Base-by-base conservation (phyloP, 192 early-diverging fungal species). In the Jimgerdemannia flammicorona region DNA sequence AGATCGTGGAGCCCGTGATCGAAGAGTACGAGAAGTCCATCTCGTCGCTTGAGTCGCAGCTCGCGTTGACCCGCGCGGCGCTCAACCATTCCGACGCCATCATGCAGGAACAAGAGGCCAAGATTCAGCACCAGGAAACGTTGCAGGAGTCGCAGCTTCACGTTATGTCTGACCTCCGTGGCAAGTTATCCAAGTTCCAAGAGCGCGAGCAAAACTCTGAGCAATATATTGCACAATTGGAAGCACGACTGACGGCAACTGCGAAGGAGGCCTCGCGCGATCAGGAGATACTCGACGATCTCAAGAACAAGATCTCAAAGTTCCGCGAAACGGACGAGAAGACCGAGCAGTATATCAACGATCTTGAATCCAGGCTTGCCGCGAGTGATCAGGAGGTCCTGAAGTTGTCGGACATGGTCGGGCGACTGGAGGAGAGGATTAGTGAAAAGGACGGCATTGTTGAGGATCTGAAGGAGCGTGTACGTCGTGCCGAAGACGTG, bases 1-100 rank as follows among this genome's bases (percentile, higher is more conserved):
- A 91, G 73, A 74, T 89, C 75, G 87, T 93, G 70, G 82, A 87
- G 79, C 85, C 91, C n/a, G 87, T 93, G 3, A 87, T 93, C 73
- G 86, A 91, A 67, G 92, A 92, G 71, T 91, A 92, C 77, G 90
- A 91, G 74, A 87, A 85, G 69, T 87, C 84, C 69, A 86, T 92
- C 20, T 84, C 88, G 7, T 78, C 76, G 4, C 80, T 93, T 14
- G 91, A 93, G 70, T 82, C 76, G 11, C 86, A 93, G 70, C 75
- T 93, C 43, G 77, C 80, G n/a, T 73, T 87, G 69, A 79, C 89
- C 3, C 84, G 84, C 41, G 90, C 90, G 19, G 82, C 87, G 4
- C 59, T 93, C 64, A 87, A 83, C 43, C 87, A 85, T 11, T 85
- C 89, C 40, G 84, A 87, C 39, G 75, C 81, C 43, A 81, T 86